These are phyloP conservation scores for Beauveria bassiana DNA, from an alignment of 2,329 filamentous ascomycete genomes.

Conservation along the genomic window DNA sequence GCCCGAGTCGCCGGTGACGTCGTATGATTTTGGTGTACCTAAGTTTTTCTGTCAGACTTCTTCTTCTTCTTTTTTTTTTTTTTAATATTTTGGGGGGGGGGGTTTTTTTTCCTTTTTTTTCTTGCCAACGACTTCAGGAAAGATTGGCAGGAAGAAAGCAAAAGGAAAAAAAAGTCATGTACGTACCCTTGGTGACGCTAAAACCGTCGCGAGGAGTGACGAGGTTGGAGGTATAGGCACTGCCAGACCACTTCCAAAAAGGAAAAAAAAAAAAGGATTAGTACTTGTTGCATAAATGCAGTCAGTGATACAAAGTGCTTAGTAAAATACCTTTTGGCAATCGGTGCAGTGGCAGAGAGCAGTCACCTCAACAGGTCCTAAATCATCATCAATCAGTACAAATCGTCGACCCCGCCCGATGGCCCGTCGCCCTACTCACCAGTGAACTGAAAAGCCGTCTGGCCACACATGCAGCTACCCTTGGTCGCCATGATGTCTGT, in stretches of 20 bases:
- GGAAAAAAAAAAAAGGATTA: neutral
- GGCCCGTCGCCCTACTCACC: slow-evolving; percentile 18
- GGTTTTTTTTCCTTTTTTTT: too few relatives aligned
- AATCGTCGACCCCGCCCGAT: neutral
- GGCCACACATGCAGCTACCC: slow-evolving; percentile 31
- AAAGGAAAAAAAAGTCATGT: neutral
- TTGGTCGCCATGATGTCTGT: slow-evolving; percentile 14
- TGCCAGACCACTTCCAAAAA: slow-evolving; percentile 36
- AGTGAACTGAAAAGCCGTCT: slow-evolving; percentile 25
- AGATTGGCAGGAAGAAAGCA: too few relatives aligned
- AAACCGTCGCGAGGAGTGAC: slow-evolving; percentile 40
- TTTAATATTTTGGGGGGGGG: too few relatives aligned
- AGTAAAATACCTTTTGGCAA: slow-evolving; percentile 41
- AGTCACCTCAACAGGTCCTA: slow-evolving; percentile 27
- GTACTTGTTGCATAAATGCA: neutral
- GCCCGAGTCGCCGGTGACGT: slow-evolving; percentile 38
- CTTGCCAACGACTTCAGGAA: too few relatives aligned
- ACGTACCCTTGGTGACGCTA: slow-evolving; percentile 39
- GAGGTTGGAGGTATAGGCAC: slow-evolving; percentile 47
- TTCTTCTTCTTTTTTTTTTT: neutral
- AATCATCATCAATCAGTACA: slow-evolving; percentile 21
- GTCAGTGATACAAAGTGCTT: too few relatives aligned
- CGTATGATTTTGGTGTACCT: slow-evolving; percentile 41
- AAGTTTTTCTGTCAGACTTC: neutral
- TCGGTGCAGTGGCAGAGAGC: slow-evolving; percentile 46